Evolutionary conservation across 495 filamentous ascomycete genomes (phyloP).

Genomic region (Penicillium longicatenatum): DNA sequence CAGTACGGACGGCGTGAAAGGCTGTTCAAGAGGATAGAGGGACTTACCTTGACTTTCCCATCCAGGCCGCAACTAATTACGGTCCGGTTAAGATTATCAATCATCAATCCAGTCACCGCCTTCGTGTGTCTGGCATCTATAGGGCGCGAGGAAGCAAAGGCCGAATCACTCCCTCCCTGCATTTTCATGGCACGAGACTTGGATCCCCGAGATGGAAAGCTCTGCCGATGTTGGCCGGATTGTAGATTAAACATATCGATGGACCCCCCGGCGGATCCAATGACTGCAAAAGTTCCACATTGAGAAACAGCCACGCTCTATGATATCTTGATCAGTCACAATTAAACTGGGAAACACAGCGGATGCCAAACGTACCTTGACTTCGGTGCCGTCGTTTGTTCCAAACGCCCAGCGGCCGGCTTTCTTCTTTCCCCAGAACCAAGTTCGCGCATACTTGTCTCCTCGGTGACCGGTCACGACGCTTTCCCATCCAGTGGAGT

Average conservation of each 20-base stretch:
- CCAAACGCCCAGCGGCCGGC: slow-evolving; percentile 92
- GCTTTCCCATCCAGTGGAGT: slow-evolving; percentile 91
- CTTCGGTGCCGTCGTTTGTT: slow-evolving; percentile 79
- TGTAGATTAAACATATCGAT: slow-evolving; percentile 97
- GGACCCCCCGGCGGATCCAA: slow-evolving; percentile 79
- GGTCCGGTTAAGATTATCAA: slow-evolving; percentile 80
- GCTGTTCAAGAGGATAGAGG: neutral
- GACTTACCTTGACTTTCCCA: slow-evolving; percentile 77
- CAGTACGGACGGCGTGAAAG: neutral
- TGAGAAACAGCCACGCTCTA: slow-evolving; percentile 81
- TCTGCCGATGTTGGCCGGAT: slow-evolving; percentile 81
- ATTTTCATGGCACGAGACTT: slow-evolving; percentile 51
- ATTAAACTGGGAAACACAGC: neutral
- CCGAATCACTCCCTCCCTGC: neutral
- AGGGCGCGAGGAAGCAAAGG: neutral
- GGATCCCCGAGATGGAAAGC: slow-evolving; percentile 73
- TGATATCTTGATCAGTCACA: slow-evolving; percentile 16
- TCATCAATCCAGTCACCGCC: slow-evolving; percentile 79
- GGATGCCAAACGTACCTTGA: slow-evolving; percentile 50
- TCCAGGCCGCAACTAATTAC: slow-evolving; percentile 86
- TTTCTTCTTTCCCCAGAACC: slow-evolving; percentile 95
- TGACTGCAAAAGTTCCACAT: slow-evolving; percentile 91
- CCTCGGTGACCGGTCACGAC: slow-evolving; percentile 90
- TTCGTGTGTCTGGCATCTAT: slow-evolving; percentile 67
- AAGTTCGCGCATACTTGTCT: slow-evolving; percentile 84